Evolutionary conservation across 2,329 filamentous ascomycete genomes (phyloP), one percentile per base, ranked within the genome.

Genomic region (Blastomyces gilchristii): DNA sequence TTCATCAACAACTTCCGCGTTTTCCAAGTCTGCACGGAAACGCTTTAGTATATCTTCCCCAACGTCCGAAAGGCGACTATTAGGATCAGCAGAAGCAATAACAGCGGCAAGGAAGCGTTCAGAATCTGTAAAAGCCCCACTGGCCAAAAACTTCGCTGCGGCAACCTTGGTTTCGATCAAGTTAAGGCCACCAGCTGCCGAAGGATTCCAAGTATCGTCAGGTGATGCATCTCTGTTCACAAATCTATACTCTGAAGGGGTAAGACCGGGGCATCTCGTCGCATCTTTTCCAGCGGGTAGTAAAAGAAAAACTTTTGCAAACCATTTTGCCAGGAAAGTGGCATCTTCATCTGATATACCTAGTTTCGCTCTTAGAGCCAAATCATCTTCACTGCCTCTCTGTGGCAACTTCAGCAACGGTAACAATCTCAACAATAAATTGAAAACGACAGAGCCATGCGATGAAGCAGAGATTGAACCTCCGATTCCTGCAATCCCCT

Each of bases 1-100:
- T 18, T 82, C 79, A 63, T 82, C 77, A 2, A 96, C 80, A 1
- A 91, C 75, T 0, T 73, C 68, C 11, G 79, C 69, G 65, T 90
- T 83, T 72, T 97, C 93, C 34, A 97, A 78, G 1, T 85, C 79
- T 11, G 84, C 79, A 37, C 80, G 82, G 39, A 85, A 88, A 67
- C 92, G 83, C 75, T 97, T 99, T 67, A 97, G 76, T 58, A 95
- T 84, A 69, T 96, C 91, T 63, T 97, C 91, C 0, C 90, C 93
- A n/a, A 90, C 79, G n/a, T 88, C 85, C 12, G 89, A 86, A 47
- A 97, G 84, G 45, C 87, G 90, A 67, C 60, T 57, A 57, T 97
- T 94, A 1, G 86, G 79, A 74, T 92, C 92, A 0, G 91, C 87
- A 34, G 91, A 87, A 5, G 92, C 91, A 72, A 89, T 91, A 0